A percentile compares a stretch with the other conserved stretches of the same genome.
Evolutionary conservation across 148 eudicot species (phyloP).

Genomic region (Cornus kousa): DNA sequence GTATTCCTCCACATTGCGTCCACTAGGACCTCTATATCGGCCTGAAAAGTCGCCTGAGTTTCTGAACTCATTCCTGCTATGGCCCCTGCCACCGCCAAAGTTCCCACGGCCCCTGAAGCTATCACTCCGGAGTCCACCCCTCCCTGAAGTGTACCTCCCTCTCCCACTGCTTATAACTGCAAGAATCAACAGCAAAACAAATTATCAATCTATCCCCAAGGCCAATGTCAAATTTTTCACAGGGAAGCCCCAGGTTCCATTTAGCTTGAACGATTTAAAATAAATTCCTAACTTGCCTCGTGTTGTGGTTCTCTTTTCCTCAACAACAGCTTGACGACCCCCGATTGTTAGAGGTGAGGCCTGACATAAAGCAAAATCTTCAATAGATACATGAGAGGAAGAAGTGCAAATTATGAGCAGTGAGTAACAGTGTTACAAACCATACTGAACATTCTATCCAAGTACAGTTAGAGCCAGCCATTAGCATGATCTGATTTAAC

Average conservation of each 20-base stretch:
- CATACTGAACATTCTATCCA: background rate
- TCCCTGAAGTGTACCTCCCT: conserved; percentile 51
- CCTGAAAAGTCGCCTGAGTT: conserved; percentile 30
- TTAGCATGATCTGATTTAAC: background rate
- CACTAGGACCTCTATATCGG: conserved; percentile 28
- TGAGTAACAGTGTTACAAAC: background rate
- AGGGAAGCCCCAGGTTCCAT: background rate
- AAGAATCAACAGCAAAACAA: conserved; percentile 3
- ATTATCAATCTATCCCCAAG: background rate
- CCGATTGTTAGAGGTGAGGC: conserved; percentile 57
- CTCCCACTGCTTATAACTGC: conserved; percentile 37
- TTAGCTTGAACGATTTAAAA: background rate
- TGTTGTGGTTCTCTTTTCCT: conserved; percentile 66
- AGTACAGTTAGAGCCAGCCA: background rate
- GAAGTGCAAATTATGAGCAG: background rate
- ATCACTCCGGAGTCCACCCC: conserved; percentile 49
- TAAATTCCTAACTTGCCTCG: conserved; percentile 44
- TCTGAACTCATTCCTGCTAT: conserved; percentile 36
- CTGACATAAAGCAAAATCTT: conserved; percentile 24
- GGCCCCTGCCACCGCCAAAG: conserved; percentile 45
- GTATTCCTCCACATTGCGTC: conserved; percentile 40
- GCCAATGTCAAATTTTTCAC: conserved; percentile 4
- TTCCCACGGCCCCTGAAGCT: conserved; percentile 33
- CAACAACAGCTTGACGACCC: conserved; percentile 44
- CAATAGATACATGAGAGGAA: background rate